Percentiles rank a stretch among this genome's conserved stretches.
These are phyloP conservation scores for Abrus pulchellus DNA, from an alignment of 306 rosid genomes.

Conservation along the genomic window DNA sequence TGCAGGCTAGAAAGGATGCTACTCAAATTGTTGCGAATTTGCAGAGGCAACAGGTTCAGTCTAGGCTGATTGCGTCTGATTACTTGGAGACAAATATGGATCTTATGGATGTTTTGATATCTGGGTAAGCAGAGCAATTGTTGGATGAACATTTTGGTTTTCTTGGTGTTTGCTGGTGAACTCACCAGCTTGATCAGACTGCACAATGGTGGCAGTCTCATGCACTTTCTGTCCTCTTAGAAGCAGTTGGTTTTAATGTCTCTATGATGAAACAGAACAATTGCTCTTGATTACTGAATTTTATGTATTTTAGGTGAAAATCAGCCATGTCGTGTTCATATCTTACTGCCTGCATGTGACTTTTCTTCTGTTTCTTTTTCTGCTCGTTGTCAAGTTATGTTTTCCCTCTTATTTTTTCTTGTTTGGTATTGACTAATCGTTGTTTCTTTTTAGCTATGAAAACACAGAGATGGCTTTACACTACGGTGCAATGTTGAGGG, in stretches of 20 bases:
- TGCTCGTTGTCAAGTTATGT: not conserved
- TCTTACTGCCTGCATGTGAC: not conserved
- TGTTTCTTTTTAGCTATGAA: constrained; percentile 67
- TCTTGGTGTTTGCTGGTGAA: constrained; percentile 3
- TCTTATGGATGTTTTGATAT: constrained; percentile 75
- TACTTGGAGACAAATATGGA: constrained; percentile 84
- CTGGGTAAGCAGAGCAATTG: constrained; percentile 62
- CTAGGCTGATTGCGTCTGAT: constrained; percentile 86
- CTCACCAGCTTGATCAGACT: not conserved
- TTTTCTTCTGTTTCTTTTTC: constrained; percentile 1
- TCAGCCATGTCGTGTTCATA: constrained; percentile 2
- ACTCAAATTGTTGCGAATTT: constrained; percentile 96
- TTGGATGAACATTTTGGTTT: not conserved
- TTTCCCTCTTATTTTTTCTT: not conserved
- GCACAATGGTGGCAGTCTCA: not conserved
- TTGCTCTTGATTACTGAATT: constrained; percentile 5
- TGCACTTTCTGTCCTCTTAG: not conserved
- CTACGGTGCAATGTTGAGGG: constrained; percentile 93
- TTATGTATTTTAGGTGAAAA: constrained; percentile 6
- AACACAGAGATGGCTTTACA: constrained; percentile 87
- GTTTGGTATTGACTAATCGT: constrained; percentile 11
- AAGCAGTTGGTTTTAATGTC: not conserved
- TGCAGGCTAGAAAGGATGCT: constrained; percentile 92
- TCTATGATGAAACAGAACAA: not conserved
- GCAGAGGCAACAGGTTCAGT: constrained; percentile 90